Conservation (phyloP, 2,329 filamentous ascomycete genomes). For the Catunica adiposa region DNA sequence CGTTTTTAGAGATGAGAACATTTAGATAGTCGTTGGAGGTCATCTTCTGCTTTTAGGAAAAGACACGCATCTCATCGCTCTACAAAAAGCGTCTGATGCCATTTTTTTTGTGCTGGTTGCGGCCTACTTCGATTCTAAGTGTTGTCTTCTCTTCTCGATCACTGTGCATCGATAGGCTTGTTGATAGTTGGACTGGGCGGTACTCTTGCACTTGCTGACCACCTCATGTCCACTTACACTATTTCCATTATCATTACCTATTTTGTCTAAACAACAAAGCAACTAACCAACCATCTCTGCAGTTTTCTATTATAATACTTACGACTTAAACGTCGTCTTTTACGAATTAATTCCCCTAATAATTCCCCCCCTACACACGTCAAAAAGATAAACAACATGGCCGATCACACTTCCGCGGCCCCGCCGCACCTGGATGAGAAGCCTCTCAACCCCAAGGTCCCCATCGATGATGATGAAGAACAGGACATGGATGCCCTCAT, state of each 20-base stretch:
- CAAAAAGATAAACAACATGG: slow-evolving; percentile 29
- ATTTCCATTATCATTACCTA: background rate
- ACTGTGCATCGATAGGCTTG: background rate
- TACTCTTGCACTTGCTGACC: background rate
- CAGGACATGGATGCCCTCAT: slow-evolving; percentile 78
- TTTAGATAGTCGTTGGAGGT: background rate
- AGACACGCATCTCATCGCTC: background rate
- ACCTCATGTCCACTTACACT: background rate
- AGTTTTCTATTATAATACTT: slow-evolving; percentile 16
- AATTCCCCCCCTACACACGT: slow-evolving; percentile 6
- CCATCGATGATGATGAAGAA: slow-evolving; percentile 50
- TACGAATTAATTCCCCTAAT: slow-evolving; percentile 12
- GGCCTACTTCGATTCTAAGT: background rate
- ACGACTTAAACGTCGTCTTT: slow-evolving; percentile 13
- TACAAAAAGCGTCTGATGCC: background rate
- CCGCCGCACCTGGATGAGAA: slow-evolving; percentile 50
- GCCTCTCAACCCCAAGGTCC: slow-evolving; percentile 22
- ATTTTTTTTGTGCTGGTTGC: background rate
- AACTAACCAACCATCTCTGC: background rate
- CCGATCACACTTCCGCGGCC: slow-evolving; percentile 35
- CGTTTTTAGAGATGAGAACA: background rate
- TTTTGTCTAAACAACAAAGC: background rate
- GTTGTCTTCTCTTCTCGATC: background rate
- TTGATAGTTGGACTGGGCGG: background rate
- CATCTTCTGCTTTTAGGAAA: background rate